A percentile compares a stretch with the other conserved stretches of the same genome.
These are phyloP conservation scores for Botrytis elliptica DNA, from an alignment of 2,329 filamentous ascomycete species.

Conservation along the genomic window DNA sequence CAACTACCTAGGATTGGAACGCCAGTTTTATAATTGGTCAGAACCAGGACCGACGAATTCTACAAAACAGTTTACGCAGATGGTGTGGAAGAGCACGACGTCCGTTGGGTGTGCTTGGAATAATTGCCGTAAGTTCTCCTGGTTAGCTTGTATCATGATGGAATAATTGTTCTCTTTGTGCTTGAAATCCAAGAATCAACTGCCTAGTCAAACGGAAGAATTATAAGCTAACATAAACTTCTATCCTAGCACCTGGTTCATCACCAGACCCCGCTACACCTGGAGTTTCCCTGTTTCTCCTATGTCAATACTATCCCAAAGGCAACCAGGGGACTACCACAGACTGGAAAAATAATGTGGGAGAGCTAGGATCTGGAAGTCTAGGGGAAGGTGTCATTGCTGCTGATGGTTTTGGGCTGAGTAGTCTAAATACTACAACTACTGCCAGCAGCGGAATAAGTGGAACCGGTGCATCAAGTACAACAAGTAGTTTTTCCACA, in stretches of 20 bases:
- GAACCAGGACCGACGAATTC: background rate
- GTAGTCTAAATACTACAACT: background rate
- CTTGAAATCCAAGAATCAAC: background rate
- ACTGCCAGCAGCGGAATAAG: too few species aligned
- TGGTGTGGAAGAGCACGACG: background rate
- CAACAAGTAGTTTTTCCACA: background rate
- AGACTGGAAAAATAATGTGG: background rate
- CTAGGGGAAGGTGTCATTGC: background rate
- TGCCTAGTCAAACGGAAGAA: too few species aligned
- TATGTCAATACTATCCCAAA: slow-evolving; percentile 2
- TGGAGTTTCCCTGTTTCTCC: background rate
- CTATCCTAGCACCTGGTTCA: background rate
- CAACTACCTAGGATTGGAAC: background rate
- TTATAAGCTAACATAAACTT: background rate
- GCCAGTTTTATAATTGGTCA: background rate
- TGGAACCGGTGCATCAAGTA: background rate
- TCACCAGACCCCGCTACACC: background rate
- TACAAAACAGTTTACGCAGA: slow-evolving; percentile 2
- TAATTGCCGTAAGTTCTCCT: slow-evolving; percentile 1
- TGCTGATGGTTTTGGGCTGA: background rate
- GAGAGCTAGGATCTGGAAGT: background rate
- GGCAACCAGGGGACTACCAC: background rate
- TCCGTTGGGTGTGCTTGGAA: slow-evolving; percentile 5
- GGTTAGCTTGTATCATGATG: too few species aligned
- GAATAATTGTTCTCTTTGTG: too few species aligned